A percentile compares a stretch with the other conserved stretches of the same genome.
Conservation (phyloP, 495 filamentous ascomycete genomes). For the Penicillium silybi region DNA sequence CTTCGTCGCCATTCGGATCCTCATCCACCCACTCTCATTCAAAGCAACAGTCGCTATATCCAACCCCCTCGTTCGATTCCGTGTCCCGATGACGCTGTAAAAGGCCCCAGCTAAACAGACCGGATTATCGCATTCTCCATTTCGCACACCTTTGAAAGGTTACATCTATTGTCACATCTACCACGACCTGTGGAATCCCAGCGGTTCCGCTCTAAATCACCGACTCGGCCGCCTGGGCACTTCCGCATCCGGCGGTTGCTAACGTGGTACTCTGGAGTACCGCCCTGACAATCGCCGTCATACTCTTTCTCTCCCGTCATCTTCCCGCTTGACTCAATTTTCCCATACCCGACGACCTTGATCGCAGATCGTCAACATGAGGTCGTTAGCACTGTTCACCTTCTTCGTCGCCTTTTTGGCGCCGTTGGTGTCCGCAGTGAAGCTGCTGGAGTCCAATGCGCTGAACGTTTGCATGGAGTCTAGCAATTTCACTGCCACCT, state of each 20-base stretch:
- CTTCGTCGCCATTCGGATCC: constrained; percentile 4
- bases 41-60: background rate
- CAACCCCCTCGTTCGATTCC: background rate
- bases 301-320: constrained; percentile 15
- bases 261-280: constrained; percentile 37
- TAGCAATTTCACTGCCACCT: constrained; percentile 74
- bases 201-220: constrained; percentile 6
- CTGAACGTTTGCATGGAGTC: constrained; percentile 74
- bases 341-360: constrained; percentile 5
- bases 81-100: constrained; percentile 8
- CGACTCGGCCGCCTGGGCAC: constrained; percentile 10
- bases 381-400: constrained; percentile 37
- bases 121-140: background rate
- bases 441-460: constrained; percentile 66
- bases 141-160: background rate
- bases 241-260: constrained; percentile 43
- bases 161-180: background rate
- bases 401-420: constrained; percentile 38
- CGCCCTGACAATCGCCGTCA: constrained; percentile 29
- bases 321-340: background rate
- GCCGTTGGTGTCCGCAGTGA: constrained; percentile 37
- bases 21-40: constrained; percentile 13
- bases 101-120: background rate
- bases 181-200: constrained; percentile 4
- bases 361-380: constrained; percentile 26